These are phyloP conservation scores for Kodamaea jinghongensis DNA, from an alignment of 805 yeast species.

Conservation along the genomic window DNA sequence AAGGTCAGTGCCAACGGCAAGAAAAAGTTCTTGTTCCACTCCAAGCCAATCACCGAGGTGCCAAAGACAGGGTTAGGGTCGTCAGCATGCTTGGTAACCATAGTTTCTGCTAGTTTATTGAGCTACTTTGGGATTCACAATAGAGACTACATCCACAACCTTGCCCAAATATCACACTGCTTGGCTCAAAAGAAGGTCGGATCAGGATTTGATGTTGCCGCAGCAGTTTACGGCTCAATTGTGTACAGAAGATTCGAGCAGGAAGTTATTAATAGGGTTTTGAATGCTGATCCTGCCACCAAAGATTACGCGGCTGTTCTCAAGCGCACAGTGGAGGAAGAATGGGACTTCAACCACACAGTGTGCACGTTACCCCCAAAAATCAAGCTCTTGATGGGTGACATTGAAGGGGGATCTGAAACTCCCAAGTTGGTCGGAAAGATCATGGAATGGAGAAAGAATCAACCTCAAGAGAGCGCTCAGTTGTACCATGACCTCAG, in stretches of 20 bases:
- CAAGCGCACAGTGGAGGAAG: conserved; percentile 29
- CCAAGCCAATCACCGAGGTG: conserved; percentile 58
- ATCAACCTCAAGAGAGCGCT: conserved; percentile 48
- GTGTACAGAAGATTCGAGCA: conserved; percentile 77
- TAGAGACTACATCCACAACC: conserved; percentile 59
- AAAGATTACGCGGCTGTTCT: neutral
- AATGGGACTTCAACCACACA: conserved; percentile 62
- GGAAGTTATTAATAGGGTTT: conserved; percentile 38
- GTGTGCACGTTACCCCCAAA: conserved; percentile 66
- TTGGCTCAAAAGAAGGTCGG: conserved; percentile 94
- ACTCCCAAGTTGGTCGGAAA: conserved; percentile 85
- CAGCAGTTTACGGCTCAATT: conserved; percentile 90
- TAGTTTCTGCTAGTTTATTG: conserved; percentile 66
- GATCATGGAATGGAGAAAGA: conserved; percentile 68
- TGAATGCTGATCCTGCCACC: conserved; percentile 24
- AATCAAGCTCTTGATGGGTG: conserved; percentile 83
- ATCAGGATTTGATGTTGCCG: conserved; percentile 95
- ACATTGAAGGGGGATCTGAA: conserved; percentile 87
- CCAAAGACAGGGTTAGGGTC: conserved; percentile 96
- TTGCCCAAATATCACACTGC: conserved; percentile 89
- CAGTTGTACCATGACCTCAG: conserved; percentile 56
- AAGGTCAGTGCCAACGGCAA: conserved; percentile 34
- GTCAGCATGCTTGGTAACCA: conserved; percentile 89
- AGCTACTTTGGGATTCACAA: conserved; percentile 37
- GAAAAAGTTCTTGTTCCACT: conserved; percentile 58